Conservation (phyloP, 1,284 basidiomycete species). For the Grifola frondosa region DNA sequence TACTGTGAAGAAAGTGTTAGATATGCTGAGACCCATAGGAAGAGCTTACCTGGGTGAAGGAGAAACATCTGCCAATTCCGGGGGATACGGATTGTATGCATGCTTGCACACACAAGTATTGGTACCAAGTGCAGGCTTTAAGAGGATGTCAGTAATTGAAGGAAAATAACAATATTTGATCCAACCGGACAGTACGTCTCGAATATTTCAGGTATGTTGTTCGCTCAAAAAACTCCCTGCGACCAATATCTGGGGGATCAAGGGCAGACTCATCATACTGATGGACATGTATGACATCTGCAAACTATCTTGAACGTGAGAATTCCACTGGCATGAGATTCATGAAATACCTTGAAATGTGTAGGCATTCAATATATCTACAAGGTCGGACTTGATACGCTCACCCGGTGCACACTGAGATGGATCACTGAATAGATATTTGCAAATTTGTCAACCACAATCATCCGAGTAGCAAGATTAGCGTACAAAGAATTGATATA, state of each 20-base stretch:
- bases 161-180: too few relatives aligned
- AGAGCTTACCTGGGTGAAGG: too few relatives aligned
- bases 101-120: conserved; percentile 15
- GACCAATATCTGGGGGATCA: conserved; percentile 13
- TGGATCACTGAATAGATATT: conserved; percentile 9
- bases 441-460: too few relatives aligned
- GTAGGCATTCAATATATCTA: conserved; percentile 13
- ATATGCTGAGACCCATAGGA: too few relatives aligned
- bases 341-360: conserved; percentile 11
- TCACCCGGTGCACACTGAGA: conserved; percentile 14
- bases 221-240: conserved; percentile 14
- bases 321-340: too few relatives aligned
- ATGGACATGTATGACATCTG: conserved; percentile 10
- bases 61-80: neutral
- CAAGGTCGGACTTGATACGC: conserved; percentile 18
- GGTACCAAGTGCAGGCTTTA: conserved; percentile 13
- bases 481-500: conserved; percentile 12
- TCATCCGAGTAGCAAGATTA: neutral
- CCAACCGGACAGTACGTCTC: too few relatives aligned
- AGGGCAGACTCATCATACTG: conserved; percentile 17
- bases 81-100: conserved; percentile 24
- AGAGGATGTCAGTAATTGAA: too few relatives aligned
- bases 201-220: too few relatives aligned
- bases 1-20: too few relatives aligned
- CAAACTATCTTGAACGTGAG: neutral